Conservation (phyloP, 768 basidiomycete genomes). For the Mycena latifolia region DNA sequence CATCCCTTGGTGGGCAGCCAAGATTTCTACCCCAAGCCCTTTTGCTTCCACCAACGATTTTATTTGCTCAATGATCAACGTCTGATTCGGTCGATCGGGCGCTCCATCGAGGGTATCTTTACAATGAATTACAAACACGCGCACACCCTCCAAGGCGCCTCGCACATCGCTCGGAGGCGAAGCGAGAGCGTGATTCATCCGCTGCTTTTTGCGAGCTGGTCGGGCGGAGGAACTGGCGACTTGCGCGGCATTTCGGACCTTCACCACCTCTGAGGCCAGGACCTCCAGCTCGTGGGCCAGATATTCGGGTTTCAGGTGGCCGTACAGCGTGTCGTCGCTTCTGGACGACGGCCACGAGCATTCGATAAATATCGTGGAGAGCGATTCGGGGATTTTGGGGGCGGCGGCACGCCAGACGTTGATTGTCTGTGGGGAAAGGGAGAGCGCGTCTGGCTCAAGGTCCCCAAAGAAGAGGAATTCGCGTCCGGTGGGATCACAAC, state of each 20-base stretch:
- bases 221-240: conserved; percentile 34
- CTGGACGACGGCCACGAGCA: conserved; percentile 90
- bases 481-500: conserved; percentile 66
- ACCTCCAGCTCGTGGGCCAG: conserved; percentile 79
- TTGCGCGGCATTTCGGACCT: conserved; percentile 47
- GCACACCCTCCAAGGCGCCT: conserved; percentile 68
- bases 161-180: conserved; percentile 57
- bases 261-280: conserved; percentile 78
- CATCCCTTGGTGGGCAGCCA: conserved; percentile 85
- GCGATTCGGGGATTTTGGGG: conserved; percentile 72
- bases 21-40: conserved; percentile 77
- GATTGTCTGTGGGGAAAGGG: conserved; percentile 68
- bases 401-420: conserved; percentile 89
- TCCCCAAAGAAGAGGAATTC: conserved; percentile 97
- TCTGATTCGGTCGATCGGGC: conserved; percentile 63
- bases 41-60: conserved; percentile 68
- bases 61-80: conserved; percentile 83
- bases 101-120: conserved; percentile 76
- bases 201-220: conserved; percentile 54
- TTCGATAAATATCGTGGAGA: conserved; percentile 92
- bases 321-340: conserved; percentile 76
- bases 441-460: conserved; percentile 87
- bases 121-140: conserved; percentile 89
- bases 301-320: conserved; percentile 88
- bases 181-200: conserved; percentile 53